Evolutionary conservation across 768 basidiomycete species (phyloP), one percentile per base, ranked within the genome.

Genomic region (Leucosporidium scottii): DNA sequence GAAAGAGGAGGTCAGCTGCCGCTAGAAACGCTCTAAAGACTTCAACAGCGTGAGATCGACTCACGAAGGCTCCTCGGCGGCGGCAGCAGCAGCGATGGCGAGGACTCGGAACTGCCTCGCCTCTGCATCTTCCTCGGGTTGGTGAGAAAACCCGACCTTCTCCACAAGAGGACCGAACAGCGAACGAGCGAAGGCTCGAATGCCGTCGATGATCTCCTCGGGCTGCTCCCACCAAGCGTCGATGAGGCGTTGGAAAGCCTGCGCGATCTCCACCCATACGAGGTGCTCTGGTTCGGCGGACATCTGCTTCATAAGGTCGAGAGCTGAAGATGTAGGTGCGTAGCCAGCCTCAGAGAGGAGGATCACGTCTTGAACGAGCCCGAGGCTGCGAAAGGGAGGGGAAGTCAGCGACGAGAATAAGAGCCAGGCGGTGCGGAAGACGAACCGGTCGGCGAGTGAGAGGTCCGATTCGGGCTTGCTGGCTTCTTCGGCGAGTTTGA

Each of bases 191-290:
- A 78, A 71, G 55, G 74, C 69, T 64, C 76, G 71, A 68, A 74
- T 49, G 21, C 79, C 82, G 67, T 87, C 81, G 57, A 82, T 47
- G 80, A 81, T 71, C 82, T 80, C 36, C 79, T 81, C 44, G 78
- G 80, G 75, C 72, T 91, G 80, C 78, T 94, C 92, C 88, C 90
- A 96, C 89, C 91, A 96, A 3, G 85, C 84, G 8, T 82, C 83
- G 15, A 81, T 76, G 39, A 96, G 78, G 34, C 80, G 77, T 28
- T 75, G 72, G 61, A 97, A 78, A 61, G 82, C 85, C 18, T 81
- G 79, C 4, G 82, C 79, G 58, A 93, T 85, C 63, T 85, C 85
- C 59, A 84, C 81, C 91, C 89, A 93, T 20, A 94, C 89, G 34
- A 66, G 48, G 62, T 74, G 69, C 50, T 62, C 27, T 20, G 44